These are phyloP conservation scores for Calonectria honghensis DNA, from an alignment of 2,329 filamentous ascomycete genomes.

Conservation along the genomic window DNA sequence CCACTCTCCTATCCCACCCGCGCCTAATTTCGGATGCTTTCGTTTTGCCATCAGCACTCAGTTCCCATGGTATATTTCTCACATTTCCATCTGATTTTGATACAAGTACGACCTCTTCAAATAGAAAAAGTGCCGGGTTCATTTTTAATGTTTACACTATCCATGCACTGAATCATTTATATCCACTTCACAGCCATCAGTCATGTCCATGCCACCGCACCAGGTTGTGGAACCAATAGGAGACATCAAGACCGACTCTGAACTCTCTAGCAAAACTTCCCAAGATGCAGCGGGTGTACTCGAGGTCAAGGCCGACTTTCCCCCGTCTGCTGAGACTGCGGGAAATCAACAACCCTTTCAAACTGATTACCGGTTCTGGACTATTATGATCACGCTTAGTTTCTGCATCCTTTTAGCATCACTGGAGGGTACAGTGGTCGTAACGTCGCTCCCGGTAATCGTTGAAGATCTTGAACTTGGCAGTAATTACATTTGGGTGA, in stretches of 20 bases:
- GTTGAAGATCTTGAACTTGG: conserved; percentile 49
- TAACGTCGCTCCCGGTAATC: conserved; percentile 53
- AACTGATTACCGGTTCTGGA: conserved; percentile 53
- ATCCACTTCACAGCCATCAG: neutral
- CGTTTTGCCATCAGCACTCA: neutral
- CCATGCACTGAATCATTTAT: neutral
- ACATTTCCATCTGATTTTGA: neutral
- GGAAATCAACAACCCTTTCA: conserved; percentile 32
- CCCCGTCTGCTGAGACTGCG: neutral
- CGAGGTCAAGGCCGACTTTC: neutral
- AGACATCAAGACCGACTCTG: neutral
- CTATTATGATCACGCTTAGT: conserved; percentile 50
- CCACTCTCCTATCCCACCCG: neutral
- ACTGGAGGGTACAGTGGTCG: conserved; percentile 51
- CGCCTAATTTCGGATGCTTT: conserved; percentile 22
- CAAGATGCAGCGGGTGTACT: too few relatives aligned
- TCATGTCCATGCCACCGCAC: neutral
- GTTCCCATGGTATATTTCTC: neutral
- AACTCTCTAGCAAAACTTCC: neutral
- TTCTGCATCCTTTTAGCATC: conserved; percentile 47
- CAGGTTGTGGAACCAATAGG: neutral
- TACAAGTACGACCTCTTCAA: neutral
- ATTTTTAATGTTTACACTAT: neutral
- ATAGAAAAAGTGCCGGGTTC: too few relatives aligned
- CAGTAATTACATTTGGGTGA: conserved; percentile 55